Percentiles rank a stretch among this genome's conserved stretches.
Conservation (phyloP, 2,329 filamentous ascomycete species). For the Aureobasidium namibiae region DNA sequence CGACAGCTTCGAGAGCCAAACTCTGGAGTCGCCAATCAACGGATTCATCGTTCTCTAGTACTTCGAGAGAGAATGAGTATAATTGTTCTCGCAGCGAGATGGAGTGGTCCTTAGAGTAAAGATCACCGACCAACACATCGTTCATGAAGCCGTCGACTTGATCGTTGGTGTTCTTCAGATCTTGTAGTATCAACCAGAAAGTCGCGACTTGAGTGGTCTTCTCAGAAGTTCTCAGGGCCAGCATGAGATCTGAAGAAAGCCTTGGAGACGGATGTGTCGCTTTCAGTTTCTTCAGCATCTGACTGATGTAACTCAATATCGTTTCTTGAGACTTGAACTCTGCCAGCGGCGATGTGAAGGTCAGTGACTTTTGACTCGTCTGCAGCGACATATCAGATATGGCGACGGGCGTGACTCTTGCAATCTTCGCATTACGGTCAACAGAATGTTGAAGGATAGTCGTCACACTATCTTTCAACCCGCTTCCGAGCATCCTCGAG, state of each 20-base stretch:
- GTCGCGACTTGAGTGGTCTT: constrained; percentile 57
- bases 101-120: constrained; percentile 6
- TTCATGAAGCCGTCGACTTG: constrained; percentile 49
- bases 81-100: constrained; percentile 48
- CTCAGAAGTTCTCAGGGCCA: constrained; percentile 50
- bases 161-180: constrained; percentile 53
- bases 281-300: not conserved
- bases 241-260: constrained; percentile 53
- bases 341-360: constrained; percentile 21
- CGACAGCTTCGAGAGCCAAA: constrained; percentile 71
- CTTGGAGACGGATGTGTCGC: not conserved
- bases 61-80: constrained; percentile 58
- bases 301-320: constrained; percentile 19
- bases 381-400: constrained; percentile 16
- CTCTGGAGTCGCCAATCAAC: constrained; percentile 67
- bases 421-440: not conserved
- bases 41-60: constrained; percentile 42
- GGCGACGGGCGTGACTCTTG: constrained; percentile 17
- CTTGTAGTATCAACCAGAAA: constrained; percentile 72
- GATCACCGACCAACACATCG: constrained; percentile 52
- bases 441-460: constrained; percentile 32
- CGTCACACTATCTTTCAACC: constrained; percentile 65
- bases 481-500: constrained; percentile 57
- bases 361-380: not conserved
- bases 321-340: constrained; percentile 21